These are phyloP conservation scores for Decorospora gaudefroyi DNA, from an alignment of 2,329 filamentous ascomycete species.

Conservation along the genomic window DNA sequence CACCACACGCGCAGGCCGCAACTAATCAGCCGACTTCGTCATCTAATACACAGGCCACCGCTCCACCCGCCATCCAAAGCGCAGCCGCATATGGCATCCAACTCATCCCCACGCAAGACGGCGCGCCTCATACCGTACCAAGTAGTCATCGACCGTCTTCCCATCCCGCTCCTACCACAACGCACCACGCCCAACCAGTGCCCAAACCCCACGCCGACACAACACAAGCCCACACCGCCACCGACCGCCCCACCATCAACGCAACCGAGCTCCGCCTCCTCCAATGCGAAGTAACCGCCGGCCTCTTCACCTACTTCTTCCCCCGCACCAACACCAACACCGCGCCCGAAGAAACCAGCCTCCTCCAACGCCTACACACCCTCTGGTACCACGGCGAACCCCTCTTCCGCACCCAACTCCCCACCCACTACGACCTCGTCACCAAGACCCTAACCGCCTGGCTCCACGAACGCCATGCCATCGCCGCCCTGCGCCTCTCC, in stretches of 20 bases:
- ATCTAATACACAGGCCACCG: conserved; percentile 15
- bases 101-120: conserved; percentile 22
- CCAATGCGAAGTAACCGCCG: conserved; percentile 42
- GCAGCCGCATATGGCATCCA: conserved; percentile 27
- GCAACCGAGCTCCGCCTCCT: conserved; percentile 31
- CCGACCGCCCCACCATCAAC: conserved; percentile 11
- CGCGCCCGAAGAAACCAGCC: conserved; percentile 30
- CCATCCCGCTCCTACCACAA: conserved; percentile 8
- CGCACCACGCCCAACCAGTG: conserved; percentile 24
- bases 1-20: conserved; percentile 32
- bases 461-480: conserved; percentile 40
- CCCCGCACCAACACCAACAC: conserved; percentile 27
- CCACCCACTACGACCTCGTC: conserved; percentile 34
- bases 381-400: conserved; percentile 38
- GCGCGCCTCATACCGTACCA: conserved; percentile 13
- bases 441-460: conserved; percentile 38
- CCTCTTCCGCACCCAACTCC: conserved; percentile 34
- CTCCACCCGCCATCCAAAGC: conserved; percentile 20
- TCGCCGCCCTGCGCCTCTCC: conserved; percentile 31
- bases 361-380: conserved; percentile 35
- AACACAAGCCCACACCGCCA: conserved; percentile 7
- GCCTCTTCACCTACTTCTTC: conserved; percentile 40
- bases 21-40: conserved; percentile 21
- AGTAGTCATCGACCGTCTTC: conserved; percentile 12
- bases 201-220: conserved; percentile 33